A percentile compares a stretch with the other conserved stretches of the same genome.
Conservation (phyloP, 148 eudicot genomes). For the Vaccinium corymbosum region DNA sequence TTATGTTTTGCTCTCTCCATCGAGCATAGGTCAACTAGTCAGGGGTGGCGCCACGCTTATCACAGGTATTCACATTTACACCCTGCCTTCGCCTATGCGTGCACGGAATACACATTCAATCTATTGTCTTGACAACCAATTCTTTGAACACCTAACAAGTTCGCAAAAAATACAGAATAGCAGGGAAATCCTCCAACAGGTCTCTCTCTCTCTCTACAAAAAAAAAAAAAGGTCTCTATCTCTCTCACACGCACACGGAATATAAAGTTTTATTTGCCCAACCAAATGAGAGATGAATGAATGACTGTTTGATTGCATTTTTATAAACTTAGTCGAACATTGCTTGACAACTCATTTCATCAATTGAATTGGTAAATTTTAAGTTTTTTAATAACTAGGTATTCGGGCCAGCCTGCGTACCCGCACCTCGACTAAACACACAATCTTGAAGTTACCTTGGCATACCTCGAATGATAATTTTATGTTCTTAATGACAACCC, state of each 20-base stretch:
- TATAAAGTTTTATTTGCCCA: background rate
- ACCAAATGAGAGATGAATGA: conserved; percentile 4
- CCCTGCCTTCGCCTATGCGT: background rate
- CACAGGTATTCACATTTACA: background rate
- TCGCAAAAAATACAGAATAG: background rate
- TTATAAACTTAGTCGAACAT: background rate
- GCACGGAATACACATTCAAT: background rate
- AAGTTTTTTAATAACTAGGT: background rate
- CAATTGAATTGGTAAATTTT: conserved; percentile 1
- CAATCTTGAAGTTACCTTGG: background rate
- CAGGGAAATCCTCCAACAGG: background rate
- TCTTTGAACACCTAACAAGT: background rate
- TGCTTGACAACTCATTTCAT: background rate
- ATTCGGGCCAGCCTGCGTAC: background rate
- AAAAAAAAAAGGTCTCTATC: background rate
- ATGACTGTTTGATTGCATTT: background rate
- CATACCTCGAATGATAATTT: background rate
- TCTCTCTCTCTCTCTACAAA: background rate
- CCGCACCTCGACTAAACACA: background rate
- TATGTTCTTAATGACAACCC: background rate
- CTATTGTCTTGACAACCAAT: background rate
- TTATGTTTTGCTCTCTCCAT: background rate
- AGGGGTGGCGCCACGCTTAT: background rate
- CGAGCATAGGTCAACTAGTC: background rate
- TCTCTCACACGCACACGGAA: background rate